phyloP scores from a whole-genome alignment of 352 stramenopile species.

The Globisporangium splendens region DNA sequence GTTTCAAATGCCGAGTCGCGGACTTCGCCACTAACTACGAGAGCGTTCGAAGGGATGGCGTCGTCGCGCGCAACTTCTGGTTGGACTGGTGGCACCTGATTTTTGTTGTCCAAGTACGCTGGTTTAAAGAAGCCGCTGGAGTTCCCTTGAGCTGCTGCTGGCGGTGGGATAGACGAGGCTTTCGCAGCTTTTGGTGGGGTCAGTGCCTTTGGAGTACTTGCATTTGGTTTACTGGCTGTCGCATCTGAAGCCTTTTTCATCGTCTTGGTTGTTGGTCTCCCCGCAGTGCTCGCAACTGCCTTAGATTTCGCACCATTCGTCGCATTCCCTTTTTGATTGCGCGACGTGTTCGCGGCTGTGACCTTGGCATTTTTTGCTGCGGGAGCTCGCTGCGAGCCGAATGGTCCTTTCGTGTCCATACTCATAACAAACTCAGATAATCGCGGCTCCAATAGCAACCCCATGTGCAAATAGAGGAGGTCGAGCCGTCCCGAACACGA shows the following conservation, averaged over 20 bases:
- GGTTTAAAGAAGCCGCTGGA: neutral
- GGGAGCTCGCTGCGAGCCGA: neutral
- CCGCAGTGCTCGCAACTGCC: too few species aligned
- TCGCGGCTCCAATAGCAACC: conserved; percentile 45
- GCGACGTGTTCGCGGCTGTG: neutral
- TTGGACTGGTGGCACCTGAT: neutral
- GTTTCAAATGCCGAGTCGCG: conserved; percentile 23
- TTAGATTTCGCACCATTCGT: neutral
- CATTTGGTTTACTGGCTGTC: neutral
- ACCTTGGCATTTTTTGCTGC: neutral
- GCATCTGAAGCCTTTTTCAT: neutral
- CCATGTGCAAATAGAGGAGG: conserved; percentile 69
- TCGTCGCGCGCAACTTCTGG: neutral
- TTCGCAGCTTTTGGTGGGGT: neutral
- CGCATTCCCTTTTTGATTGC: neutral
- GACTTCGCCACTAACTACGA: conserved; percentile 3
- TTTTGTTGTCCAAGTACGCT: neutral
- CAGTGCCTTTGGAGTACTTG: neutral
- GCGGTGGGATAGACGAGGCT: neutral
- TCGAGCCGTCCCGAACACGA: conserved; percentile 54
- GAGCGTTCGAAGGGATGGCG: neutral
- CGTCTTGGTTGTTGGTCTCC: too few species aligned
- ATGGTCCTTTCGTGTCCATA: neutral
- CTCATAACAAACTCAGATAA: conserved; percentile 45
- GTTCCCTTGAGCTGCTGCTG: neutral